A percentile compares a stretch with the other conserved stretches of the same genome.
These are phyloP conservation scores for Populus hybrid DNA, from an alignment of 441 rosid species.

Conservation along the genomic window DNA sequence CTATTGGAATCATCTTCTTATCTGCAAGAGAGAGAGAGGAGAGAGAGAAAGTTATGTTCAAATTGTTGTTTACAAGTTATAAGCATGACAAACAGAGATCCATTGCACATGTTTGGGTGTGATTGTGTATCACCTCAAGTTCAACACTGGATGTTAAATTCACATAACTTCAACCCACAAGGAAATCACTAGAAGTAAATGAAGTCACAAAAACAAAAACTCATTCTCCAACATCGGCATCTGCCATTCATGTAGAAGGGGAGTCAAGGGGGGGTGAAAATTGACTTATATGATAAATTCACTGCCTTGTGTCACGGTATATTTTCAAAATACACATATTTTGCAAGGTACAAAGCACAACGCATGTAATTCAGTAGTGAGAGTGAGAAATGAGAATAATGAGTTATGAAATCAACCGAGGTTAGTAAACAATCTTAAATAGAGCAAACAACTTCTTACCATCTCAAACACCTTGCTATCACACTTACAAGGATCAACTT, in stretches of 20 bases:
- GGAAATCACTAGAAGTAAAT: background rate
- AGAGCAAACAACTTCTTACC: background rate
- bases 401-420: background rate
- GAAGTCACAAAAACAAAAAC: background rate
- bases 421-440: background rate
- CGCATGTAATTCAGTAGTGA: background rate
- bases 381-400: background rate
- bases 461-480: background rate
- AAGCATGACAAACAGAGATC: background rate
- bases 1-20: slow-evolving; percentile 87
- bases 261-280: background rate
- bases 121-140: background rate
- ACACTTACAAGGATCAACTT: background rate
- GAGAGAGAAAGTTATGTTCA: background rate
- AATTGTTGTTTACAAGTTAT: slow-evolving; percentile 8
- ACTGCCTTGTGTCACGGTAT: background rate
- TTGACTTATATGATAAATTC: background rate
- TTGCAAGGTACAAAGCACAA: background rate
- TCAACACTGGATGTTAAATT: background rate
- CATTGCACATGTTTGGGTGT: background rate
- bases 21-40: slow-evolving; percentile 32
- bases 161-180: background rate
- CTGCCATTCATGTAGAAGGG: background rate
- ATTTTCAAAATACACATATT: background rate
- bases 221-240: background rate